Base-by-base conservation (phyloP, 2,329 filamentous ascomycete species). In the Claviceps quebecensis region DNA sequence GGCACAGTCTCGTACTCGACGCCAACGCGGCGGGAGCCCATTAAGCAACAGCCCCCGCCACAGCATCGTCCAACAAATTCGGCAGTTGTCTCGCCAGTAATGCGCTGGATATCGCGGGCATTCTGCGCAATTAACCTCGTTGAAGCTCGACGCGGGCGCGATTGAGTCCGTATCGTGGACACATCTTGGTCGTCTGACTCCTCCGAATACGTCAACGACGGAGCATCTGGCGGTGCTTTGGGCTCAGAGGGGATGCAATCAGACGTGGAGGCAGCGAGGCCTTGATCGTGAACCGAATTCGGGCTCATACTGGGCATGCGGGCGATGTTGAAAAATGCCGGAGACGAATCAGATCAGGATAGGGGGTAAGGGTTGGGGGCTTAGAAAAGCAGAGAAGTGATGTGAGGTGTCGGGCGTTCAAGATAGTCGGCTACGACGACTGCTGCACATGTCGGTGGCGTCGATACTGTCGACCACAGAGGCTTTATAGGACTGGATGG, bases 51-150 rank as follows among this genome's bases (percentile, higher is more conserved):
- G 52, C 78, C 78, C 34, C 79, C 80, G 49, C 80, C 80, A 56
- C 80, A 84, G 61, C 80, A 84, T 58, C 78, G 73, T 51, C 73
- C 75, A 58, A 83, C 75, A 60, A 83, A 69, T 62, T 80, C 73
- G 53, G 77, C 77, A 16, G 77, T 79, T 7, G 79, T 75, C 65
- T 82, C 78, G 57, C 80, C 80, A 5, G 80, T 83, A 53, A 84
- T 78, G 58, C 78, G 73, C 60, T 77, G 76, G 41, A 83, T 75
- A 56, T 83, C 80, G 47, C 73, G 74, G 34, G 76, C 76, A 62
- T 72, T 83, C 65, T 81, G 77, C 44, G 79, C 77, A 58, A 83
- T 81, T 45, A 87, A 72, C 14, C 77, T 76, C 7, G 84, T 87
- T 4, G 83, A 87, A 52, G 83, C 84, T 49, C 83, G 81, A 50